A percentile compares a stretch with the other conserved stretches of the same genome.
phyloP scores from a whole-genome alignment of 2,329 filamentous ascomycete species.

The Sarocladium strictum region DNA sequence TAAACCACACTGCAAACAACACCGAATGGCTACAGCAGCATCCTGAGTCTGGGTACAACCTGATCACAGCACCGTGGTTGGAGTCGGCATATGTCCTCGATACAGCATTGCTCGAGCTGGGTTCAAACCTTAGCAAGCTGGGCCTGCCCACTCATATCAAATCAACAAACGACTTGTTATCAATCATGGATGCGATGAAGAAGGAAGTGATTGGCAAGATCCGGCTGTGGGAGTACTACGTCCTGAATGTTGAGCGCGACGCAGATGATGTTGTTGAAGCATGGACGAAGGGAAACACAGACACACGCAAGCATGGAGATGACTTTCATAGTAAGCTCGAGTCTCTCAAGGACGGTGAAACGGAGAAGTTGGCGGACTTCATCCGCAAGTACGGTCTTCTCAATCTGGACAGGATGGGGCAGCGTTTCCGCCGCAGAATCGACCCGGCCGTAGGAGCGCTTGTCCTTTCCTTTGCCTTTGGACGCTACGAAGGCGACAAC shows the following conservation, averaged over 20 bases:
- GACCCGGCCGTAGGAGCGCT: slow-evolving; percentile 66
- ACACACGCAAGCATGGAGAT: slow-evolving; percentile 41
- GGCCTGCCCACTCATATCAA: slow-evolving; percentile 72
- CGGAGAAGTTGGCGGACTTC: slow-evolving; percentile 53
- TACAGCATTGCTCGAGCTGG: slow-evolving; percentile 64
- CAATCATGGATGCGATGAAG: slow-evolving; percentile 81
- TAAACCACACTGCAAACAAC: slow-evolving; percentile 97
- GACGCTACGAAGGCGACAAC: slow-evolving; percentile 53
- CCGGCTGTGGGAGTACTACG: slow-evolving; percentile 91
- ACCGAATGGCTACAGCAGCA: slow-evolving; percentile 91
- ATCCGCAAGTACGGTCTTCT: slow-evolving; percentile 63
- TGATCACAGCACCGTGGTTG: slow-evolving; percentile 78
- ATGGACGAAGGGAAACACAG: slow-evolving; percentile 60
- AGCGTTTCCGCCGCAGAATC: slow-evolving; percentile 67
- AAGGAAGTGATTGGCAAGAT: slow-evolving; percentile 70
- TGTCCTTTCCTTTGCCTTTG: slow-evolving; percentile 35
- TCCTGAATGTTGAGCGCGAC: slow-evolving; percentile 70
- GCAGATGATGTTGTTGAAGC: slow-evolving; percentile 61
- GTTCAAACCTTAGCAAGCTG: slow-evolving; percentile 62
- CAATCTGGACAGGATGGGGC: slow-evolving; percentile 69
- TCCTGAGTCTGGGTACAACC: slow-evolving; percentile 91
- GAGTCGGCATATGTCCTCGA: slow-evolving; percentile 59
- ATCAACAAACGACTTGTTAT: slow-evolving; percentile 64
- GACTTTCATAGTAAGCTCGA: slow-evolving; percentile 31
- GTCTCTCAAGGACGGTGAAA: slow-evolving; percentile 33